phyloP scores from a whole-genome alignment of 179 eudicot genomes.

The Silene noctiflora region DNA sequence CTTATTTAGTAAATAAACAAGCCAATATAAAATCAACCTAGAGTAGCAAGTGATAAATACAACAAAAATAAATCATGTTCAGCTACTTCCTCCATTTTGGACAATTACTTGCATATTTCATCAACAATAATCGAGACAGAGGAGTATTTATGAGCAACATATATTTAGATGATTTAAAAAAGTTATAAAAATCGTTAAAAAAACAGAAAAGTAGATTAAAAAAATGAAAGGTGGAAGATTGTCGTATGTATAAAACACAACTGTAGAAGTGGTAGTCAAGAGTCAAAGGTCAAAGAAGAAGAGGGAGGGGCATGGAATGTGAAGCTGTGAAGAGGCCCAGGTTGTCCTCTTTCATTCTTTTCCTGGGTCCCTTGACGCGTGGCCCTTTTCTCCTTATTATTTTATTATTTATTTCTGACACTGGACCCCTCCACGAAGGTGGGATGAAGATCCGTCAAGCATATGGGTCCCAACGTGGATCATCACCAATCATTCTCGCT shows the following conservation, averaged over 20 bases:
- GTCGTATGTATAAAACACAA: slow-evolving; percentile 10
- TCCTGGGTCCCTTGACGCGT: slow-evolving; percentile 7
- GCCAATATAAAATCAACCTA: no score
- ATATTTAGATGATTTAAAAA: no score
- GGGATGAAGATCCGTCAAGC: slow-evolving; percentile 14
- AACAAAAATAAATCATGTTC: no score
- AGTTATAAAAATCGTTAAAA: background rate
- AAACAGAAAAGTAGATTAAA: background rate
- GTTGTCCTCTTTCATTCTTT: slow-evolving; percentile 30
- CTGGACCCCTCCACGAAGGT: slow-evolving; percentile 20
- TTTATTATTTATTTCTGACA: background rate
- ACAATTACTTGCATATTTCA: no score
- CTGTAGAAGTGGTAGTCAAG: slow-evolving; percentile 9
- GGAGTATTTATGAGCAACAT: no score
- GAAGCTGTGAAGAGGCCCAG: slow-evolving; percentile 44
- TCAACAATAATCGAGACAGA: no score
- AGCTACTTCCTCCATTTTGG: no score
- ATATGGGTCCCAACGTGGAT: slow-evolving; percentile 14
- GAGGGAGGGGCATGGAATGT: slow-evolving; percentile 39
- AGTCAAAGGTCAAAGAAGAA: slow-evolving; percentile 62
- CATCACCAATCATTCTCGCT: slow-evolving; percentile 16
- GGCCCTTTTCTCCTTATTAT: background rate
- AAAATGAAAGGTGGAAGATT: background rate
- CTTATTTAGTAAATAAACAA: no score
- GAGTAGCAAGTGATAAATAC: no score